Base-by-base conservation (phyloP, 179 eudicot species). In the Vitellaria paradoxa region DNA sequence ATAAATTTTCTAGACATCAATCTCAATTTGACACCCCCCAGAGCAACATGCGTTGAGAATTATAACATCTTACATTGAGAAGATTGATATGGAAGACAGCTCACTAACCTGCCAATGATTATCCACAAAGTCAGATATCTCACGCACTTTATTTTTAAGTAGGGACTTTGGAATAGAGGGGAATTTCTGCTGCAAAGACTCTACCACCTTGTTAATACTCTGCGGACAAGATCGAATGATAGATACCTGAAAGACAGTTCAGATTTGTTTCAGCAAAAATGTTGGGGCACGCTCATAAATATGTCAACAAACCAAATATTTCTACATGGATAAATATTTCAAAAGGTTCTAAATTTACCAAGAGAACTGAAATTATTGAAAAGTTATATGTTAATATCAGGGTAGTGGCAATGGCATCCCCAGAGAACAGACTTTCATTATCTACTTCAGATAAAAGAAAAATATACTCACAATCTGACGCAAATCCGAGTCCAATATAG, bases 41-140 rank as follows among this genome's bases (percentile, higher is more conserved):
- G 15, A 74, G 46, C 66, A 52, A 55, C 56, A 46, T 55, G 57
- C 57, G 68, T 1, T n/a, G 49, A 6, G 62, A 76, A 7, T 46
- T 50, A 47, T 14, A 72, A 69, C 0, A 14, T 9, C 24, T 59
- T 60, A 66, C 40, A 24, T n/a, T 14, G 5, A 47, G 67, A 65
- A 71, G 49, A 64, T 49, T 65, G 12, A 20, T 62, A 62, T 24
- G 37, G 45, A 64, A 72, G 59, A 55, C 13, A 46, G 73, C 68
- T 62, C 21, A 83, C 89, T 67, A 68, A 93, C 99, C 98, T 87
- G 92, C 94, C 98, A 91, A 30, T 88, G 90, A 59, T 89, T 89
- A 81, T 88, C 97, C 56, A 87, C 84, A 83, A 88, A 93, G 46
- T 89, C 90, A 9, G 97, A 80, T 49, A 93, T 84, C 81, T 96